Base-by-base conservation (phyloP, 2,329 filamentous ascomycete species). In the Whalleya microplaca region DNA sequence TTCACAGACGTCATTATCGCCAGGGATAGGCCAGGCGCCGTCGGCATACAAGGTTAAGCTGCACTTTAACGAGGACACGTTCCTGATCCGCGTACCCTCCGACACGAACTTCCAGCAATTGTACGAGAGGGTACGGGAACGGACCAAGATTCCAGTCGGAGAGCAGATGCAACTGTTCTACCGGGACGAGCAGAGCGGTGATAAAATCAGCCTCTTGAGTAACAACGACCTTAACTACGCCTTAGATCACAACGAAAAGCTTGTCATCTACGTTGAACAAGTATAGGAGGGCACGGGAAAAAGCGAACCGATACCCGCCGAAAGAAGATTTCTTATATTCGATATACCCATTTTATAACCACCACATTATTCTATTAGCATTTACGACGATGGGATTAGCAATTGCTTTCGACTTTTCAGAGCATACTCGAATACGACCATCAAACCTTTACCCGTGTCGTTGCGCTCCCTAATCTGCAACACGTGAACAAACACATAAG, bases 1-100 rank as follows among this genome's bases (percentile, higher is more conserved):
- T 5, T 83, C 81, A 0, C 80, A 84, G 48, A 83, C 81, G 40
- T 88, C 83, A 5, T 73, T 87, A 56, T 79, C 80, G 9, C 79
- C 79, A 0, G 78, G 75, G 18, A 71, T 80, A 49, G 76, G 75
- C 58, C 75, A 79, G 52, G 71, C 73, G 32, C 70, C 76, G 6
- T 76, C 81, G 7, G 83, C 85, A 2, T 88, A 97, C 78, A 98
- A 97, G 75, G 90, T 98, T 72, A 98, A 98, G 77, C 89, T 97
- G 51, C 95, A 91, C 77, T 97, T 92, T 77, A 90, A 94, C 63
- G 89, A 93, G 58, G 94, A 97, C 64, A 85, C 96, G 54, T 94
- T 97, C 64, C 90, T 95, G 44, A 92, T 99, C 67, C 88, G 93
- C 32, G 91, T 98, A 53, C 89, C 94, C 0, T 83, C 84, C 1